These are phyloP conservation scores for Coemansia sp. DNA, from an alignment of 192 early-diverging fungal genomes.

Conservation along the genomic window DNA sequence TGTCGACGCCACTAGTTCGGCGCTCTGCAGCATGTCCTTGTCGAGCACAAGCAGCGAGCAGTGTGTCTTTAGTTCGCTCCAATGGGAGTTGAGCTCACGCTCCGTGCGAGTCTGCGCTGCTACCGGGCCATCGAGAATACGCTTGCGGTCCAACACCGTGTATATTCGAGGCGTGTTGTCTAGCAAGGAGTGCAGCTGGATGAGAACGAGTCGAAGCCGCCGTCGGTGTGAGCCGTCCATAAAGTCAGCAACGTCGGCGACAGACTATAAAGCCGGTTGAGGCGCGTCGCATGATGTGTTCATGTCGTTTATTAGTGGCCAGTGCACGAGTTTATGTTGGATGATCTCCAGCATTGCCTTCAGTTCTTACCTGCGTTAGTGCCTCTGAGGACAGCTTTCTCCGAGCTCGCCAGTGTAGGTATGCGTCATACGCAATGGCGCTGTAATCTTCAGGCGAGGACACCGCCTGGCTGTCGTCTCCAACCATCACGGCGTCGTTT, in stretches of 20 bases:
- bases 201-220: slow-evolving; percentile 40
- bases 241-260: slow-evolving; percentile 37
- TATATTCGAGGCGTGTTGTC: slow-evolving; percentile 39
- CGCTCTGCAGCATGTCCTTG: slow-evolving; percentile 20
- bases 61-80: slow-evolving; percentile 35
- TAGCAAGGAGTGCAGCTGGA: slow-evolving; percentile 35
- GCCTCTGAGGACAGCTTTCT: slow-evolving; percentile 21
- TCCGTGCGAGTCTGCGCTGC: slow-evolving; percentile 26
- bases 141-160: slow-evolving; percentile 29
- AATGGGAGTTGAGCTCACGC: slow-evolving; percentile 33
- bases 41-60: slow-evolving; percentile 41
- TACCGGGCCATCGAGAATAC: slow-evolving; percentile 14
- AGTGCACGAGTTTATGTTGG: neutral
- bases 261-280: slow-evolving; percentile 19
- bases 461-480: slow-evolving; percentile 22
- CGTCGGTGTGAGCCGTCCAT: slow-evolving; percentile 26
- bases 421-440: slow-evolving; percentile 23
- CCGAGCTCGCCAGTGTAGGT: slow-evolving; percentile 36
- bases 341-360: neutral
- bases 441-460: slow-evolving; percentile 26
- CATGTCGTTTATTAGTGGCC: neutral
- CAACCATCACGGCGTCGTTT: neutral
- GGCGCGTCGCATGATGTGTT: neutral
- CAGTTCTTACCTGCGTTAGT: slow-evolving; percentile 32
- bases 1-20: slow-evolving; percentile 10